phyloP scores from a whole-genome alignment of 1,139 yeast genomes.

The Suhomyces atakaporum region DNA sequence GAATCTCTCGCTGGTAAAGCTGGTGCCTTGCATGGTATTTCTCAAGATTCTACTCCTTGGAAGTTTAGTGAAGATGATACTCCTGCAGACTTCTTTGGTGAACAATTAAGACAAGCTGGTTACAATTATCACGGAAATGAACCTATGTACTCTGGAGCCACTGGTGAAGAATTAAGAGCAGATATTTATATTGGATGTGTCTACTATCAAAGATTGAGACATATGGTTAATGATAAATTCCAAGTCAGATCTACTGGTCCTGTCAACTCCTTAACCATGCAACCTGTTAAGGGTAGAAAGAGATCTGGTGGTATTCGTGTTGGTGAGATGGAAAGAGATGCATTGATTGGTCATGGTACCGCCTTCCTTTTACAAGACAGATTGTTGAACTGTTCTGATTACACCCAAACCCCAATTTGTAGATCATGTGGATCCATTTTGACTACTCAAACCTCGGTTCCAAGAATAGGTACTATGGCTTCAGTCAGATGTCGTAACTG shows the following conservation, averaged over 20 bases:
- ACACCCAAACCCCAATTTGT: conserved; percentile 87
- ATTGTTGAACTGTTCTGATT: conserved; percentile 91
- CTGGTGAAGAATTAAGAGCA: conserved; percentile 95
- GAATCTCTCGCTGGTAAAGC: conserved; percentile 98
- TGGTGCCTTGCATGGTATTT: conserved; percentile 96
- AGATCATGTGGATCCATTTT: conserved; percentile 91
- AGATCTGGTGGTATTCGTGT: conserved; percentile 99
- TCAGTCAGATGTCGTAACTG: conserved; percentile 89
- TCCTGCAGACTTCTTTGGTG: conserved; percentile 97
- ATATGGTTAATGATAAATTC: conserved; percentile 99
- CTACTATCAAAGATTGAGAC: conserved; percentile 96
- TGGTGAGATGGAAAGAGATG: conserved; percentile 99
- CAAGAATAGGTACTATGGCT: conserved; percentile 82
- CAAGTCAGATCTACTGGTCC: conserved; percentile 99
- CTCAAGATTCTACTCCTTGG: conserved; percentile 98
- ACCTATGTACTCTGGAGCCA: conserved; percentile 98
- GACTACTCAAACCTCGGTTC: conserved; percentile 87
- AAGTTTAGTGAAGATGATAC: conserved; percentile 87
- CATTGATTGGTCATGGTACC: conserved; percentile 98
- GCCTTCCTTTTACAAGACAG: conserved; percentile 94
- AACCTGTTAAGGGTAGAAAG: conserved; percentile 99
- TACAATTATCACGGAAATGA: conserved; percentile 98
- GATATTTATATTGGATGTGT: conserved; percentile 97
- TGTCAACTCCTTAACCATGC: conserved; percentile 95
- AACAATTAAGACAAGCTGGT: conserved; percentile 83